Evolutionary conservation across 768 basidiomycete species (phyloP).

Genomic region (Vishniacozyma victoriae): DNA sequence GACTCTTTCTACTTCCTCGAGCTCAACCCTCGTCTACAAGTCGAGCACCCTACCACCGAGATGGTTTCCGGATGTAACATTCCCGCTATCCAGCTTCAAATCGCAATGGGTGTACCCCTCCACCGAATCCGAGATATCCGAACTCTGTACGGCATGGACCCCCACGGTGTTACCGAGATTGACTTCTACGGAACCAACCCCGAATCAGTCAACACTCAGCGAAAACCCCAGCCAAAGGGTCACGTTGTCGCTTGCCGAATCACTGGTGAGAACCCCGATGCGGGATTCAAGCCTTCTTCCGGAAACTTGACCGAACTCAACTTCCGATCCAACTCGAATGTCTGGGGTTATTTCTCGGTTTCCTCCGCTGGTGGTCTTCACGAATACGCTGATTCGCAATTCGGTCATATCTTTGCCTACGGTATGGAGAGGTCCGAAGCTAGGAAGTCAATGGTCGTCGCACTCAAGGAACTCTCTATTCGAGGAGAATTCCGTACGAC

Average conservation of each 20-base stretch:
- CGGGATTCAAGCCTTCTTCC: slow-evolving; percentile 98
- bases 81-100: slow-evolving; percentile 91
- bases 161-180: slow-evolving; percentile 80
- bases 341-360: slow-evolving; percentile 99
- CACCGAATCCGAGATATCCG: slow-evolving; percentile 94
- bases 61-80: slow-evolving; percentile 99
- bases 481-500: slow-evolving; percentile 98
- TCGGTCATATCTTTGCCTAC: slow-evolving; percentile 98
- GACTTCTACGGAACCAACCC: slow-evolving; percentile 95
- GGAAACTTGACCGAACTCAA: slow-evolving; percentile 97
- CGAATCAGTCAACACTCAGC: slow-evolving; percentile 77
- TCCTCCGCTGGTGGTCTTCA: slow-evolving; percentile 91
- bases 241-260: slow-evolving; percentile 99
- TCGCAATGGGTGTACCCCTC: slow-evolving; percentile 96
- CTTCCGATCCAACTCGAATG: slow-evolving; percentile 97
- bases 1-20: slow-evolving; percentile 97
- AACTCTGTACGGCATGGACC: slow-evolving; percentile 87
- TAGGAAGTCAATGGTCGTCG: slow-evolving; percentile 99
- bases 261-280: slow-evolving; percentile 98
- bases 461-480: slow-evolving; percentile 94
- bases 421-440: slow-evolving; percentile 92
- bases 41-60: slow-evolving; percentile 98
- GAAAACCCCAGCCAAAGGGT: slow-evolving; percentile 92
- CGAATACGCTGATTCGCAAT: slow-evolving; percentile 98
- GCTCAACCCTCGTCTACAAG: slow-evolving; percentile 97